Evolutionary conservation across 176 grass and related monocot genomes (phyloP).

Genomic region (Triticum turgidum): DNA sequence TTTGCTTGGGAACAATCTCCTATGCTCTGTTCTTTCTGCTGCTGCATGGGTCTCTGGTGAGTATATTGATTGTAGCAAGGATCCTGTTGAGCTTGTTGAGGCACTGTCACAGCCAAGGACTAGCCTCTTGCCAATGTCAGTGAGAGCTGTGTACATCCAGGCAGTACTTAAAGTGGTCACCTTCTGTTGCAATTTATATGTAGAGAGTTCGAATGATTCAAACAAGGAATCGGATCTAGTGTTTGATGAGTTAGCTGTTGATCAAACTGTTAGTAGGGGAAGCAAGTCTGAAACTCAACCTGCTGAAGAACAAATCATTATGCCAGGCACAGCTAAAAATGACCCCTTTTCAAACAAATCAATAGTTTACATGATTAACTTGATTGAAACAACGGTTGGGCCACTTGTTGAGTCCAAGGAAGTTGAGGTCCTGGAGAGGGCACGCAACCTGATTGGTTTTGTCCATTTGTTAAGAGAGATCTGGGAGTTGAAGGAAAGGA

Average conservation of each 20-base stretch:
- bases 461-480: constrained; percentile 45
- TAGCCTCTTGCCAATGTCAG: constrained; percentile 60
- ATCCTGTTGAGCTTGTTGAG: constrained; percentile 82
- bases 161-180: constrained; percentile 69
- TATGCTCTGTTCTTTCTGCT: constrained; percentile 70
- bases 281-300: constrained; percentile 24
- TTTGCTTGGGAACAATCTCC: constrained; percentile 74
- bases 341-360: constrained; percentile 41
- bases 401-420: constrained; percentile 70
- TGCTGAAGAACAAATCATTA: constrained; percentile 5
- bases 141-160: constrained; percentile 80
- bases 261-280: constrained; percentile 26
- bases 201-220: constrained; percentile 34
- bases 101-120: constrained; percentile 90
- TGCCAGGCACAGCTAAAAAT: constrained; percentile 23
- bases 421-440: constrained; percentile 84
- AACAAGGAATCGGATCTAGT: constrained; percentile 1
- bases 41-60: constrained; percentile 84
- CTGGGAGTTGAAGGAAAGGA: constrained; percentile 40
- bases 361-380: constrained; percentile 56
- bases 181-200: constrained; percentile 57
- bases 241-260: constrained; percentile 4
- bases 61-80: constrained; percentile 70
- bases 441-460: constrained; percentile 71
- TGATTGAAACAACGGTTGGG: constrained; percentile 68